phyloP scores from a whole-genome alignment of 495 filamentous ascomycete species.

The Aspergillus leporis region DNA sequence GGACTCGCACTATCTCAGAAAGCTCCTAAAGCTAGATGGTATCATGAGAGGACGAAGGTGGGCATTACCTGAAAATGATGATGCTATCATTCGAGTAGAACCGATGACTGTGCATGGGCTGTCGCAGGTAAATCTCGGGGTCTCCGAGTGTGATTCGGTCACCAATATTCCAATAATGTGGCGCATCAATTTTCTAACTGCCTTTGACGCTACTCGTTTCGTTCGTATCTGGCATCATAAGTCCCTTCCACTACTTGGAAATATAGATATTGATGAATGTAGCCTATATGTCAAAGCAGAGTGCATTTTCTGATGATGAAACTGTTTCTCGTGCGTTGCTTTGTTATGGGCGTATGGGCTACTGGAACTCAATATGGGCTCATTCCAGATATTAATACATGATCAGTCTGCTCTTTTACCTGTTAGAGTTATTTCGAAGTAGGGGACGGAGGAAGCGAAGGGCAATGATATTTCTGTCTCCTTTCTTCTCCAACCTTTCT shows the following conservation, averaged over 20 bases:
- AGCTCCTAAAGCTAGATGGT: constrained; percentile 1
- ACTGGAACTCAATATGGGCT: too few species aligned
- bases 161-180: not conserved
- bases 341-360: not conserved
- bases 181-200: not conserved
- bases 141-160: not conserved
- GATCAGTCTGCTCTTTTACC: too few species aligned
- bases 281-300: not conserved
- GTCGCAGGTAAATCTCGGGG: not conserved
- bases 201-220: not conserved
- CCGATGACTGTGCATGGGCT: not conserved
- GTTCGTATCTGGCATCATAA: not conserved
- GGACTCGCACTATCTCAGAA: not conserved
- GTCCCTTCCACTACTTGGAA: not conserved
- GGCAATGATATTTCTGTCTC: too few species aligned
- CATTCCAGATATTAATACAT: too few species aligned
- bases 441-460: too few species aligned
- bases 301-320: not conserved
- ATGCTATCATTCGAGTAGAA: not conserved
- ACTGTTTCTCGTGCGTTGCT: not conserved
- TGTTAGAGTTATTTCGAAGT: too few species aligned
- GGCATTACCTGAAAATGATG: not conserved
- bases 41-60: not conserved
- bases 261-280: not conserved
- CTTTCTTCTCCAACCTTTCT: not conserved